Conservation (phyloP, 768 basidiomycete species). For the Pulveroboletus ravenelii region DNA sequence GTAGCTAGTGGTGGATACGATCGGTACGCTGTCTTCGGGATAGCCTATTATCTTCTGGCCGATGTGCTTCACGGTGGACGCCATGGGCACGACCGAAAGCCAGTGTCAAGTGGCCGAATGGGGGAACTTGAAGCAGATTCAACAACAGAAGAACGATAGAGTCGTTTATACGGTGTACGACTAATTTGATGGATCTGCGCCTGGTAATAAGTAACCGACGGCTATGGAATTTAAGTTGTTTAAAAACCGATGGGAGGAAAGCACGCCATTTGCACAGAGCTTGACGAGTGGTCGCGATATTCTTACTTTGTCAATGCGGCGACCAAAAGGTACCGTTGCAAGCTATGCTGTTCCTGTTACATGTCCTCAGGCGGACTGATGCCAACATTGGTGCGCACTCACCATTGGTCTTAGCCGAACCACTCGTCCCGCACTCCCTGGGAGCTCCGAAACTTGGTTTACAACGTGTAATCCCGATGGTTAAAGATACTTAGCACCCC, state of each 20-base stretch:
- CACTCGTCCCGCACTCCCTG: no score
- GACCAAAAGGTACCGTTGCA: no score
- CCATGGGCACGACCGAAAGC: constrained; percentile 27
- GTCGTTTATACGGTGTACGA: neutral
- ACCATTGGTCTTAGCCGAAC: no score
- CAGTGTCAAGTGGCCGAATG: neutral
- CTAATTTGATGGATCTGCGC: no score
- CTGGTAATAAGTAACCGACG: neutral
- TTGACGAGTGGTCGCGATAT: constrained; percentile 2
- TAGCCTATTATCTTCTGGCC: constrained; percentile 58
- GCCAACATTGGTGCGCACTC: no score
- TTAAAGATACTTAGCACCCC: no score
- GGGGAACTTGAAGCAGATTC: neutral
- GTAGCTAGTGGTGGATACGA: constrained; percentile 59
- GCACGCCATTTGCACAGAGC: constrained; percentile 12
- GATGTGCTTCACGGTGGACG: constrained; percentile 38
- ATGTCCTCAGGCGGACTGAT: neutral
- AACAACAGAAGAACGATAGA: neutral
- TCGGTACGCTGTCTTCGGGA: constrained; percentile 55
- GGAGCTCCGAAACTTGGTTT: no score
- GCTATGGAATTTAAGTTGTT: neutral
- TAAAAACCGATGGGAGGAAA: constrained; percentile 14
- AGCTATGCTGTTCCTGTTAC: neutral
- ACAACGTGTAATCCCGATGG: no score
- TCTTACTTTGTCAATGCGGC: neutral